These are phyloP conservation scores for Trichosporon sp. DNA, from an alignment of 1,284 basidiomycete genomes.

Conservation along the genomic window DNA sequence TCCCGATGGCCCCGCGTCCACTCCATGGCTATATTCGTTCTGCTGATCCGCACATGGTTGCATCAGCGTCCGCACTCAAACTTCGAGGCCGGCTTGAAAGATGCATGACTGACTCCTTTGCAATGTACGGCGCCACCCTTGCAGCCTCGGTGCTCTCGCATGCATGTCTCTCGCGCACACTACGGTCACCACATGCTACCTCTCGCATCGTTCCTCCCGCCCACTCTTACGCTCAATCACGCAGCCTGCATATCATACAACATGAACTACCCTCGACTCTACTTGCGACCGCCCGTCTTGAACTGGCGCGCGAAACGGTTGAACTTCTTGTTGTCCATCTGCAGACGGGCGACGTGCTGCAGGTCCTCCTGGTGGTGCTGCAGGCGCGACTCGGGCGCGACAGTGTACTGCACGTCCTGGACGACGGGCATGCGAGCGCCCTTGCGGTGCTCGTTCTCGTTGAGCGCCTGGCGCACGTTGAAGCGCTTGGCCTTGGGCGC, in stretches of 20 bases:
- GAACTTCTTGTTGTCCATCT: slow-evolving; percentile 53
- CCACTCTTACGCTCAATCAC: not conserved
- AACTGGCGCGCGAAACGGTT: slow-evolving; percentile 54
- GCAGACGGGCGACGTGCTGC: slow-evolving; percentile 47
- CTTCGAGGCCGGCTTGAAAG: no score
- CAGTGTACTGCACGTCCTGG: slow-evolving; percentile 51
- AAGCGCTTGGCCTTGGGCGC: slow-evolving; percentile 42
- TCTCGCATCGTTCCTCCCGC: no score
- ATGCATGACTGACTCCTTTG: no score
- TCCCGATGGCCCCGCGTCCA: slow-evolving; percentile 5
- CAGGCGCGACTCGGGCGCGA: slow-evolving; percentile 46
- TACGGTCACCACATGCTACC: no score
- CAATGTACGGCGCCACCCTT: no score
- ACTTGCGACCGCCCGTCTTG: slow-evolving; percentile 29
- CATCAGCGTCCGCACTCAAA: no score
- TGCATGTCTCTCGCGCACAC: no score
- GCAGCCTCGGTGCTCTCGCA: no score
- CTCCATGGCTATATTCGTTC: no score
- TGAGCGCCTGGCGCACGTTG: slow-evolving; percentile 42
- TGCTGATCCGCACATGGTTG: no score
- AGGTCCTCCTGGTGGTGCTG: slow-evolving; percentile 45
- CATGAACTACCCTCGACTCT: slow-evolving; percentile 5
- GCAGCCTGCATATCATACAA: slow-evolving; percentile 13
- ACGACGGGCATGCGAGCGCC: slow-evolving; percentile 44
- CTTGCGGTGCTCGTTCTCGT: slow-evolving; percentile 47